Conservation (phyloP, 2,329 filamentous ascomycete genomes). For the Cadophora malorum region DNA sequence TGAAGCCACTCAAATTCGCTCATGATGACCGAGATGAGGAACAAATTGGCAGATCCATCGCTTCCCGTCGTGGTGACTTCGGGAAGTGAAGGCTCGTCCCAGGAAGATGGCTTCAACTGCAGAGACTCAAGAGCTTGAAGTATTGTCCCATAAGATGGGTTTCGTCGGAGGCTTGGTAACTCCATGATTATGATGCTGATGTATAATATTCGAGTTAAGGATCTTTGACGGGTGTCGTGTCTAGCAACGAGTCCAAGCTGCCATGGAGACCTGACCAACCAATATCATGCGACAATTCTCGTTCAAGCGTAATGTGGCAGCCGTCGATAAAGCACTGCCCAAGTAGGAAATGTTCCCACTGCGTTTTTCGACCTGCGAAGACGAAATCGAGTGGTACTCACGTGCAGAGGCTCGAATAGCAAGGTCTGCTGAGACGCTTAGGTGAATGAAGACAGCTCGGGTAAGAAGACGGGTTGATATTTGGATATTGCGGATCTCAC, state of each 20-base stretch:
- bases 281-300: neutral
- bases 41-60: slow-evolving; percentile 63
- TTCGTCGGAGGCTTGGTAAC: slow-evolving; percentile 9
- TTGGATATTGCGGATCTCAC: neutral
- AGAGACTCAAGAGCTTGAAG: slow-evolving; percentile 11
- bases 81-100: slow-evolving; percentile 25
- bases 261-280: neutral
- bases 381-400: neutral
- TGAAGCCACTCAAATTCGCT: slow-evolving; percentile 71
- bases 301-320: neutral
- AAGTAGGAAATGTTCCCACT: neutral
- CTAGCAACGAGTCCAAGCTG: too few species aligned
- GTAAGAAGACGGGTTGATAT: neutral
- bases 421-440: neutral
- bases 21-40: slow-evolving; percentile 72
- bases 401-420: neutral
- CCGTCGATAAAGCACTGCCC: neutral
- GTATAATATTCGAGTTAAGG: neutral
- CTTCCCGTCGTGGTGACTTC: slow-evolving; percentile 47
- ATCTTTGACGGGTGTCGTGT: neutral
- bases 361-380: neutral
- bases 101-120: slow-evolving; percentile 20
- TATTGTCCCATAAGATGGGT: slow-evolving; percentile 17
- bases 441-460: neutral
- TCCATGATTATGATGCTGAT: slow-evolving; percentile 3